Evolutionary conservation across 352 stramenopile genomes (phyloP).

Genomic region (Blastocystis sp.): DNA sequence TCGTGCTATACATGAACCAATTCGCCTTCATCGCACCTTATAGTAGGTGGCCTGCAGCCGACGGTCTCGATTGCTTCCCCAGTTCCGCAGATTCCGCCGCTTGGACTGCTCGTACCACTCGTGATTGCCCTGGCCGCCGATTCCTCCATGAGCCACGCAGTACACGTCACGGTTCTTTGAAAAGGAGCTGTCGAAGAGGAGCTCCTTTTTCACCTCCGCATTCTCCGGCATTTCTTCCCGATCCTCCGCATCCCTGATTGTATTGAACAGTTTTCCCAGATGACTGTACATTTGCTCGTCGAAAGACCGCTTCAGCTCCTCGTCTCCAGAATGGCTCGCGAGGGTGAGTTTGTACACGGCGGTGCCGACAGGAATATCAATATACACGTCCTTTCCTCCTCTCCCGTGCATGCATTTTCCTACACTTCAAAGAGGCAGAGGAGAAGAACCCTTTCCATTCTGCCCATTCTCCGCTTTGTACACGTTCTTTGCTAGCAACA

Average conservation of each 20-base stretch:
- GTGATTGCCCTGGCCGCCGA: conserved; percentile 46
- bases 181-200: conserved; percentile 17
- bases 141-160: conserved; percentile 33
- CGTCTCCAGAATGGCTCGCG: conserved; percentile 74
- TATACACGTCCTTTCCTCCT: conserved; percentile 77
- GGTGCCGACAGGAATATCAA: conserved; percentile 82
- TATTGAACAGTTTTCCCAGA: neutral
- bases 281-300: conserved; percentile 29
- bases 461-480: conserved; percentile 68
- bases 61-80: conserved; percentile 45
- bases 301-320: conserved; percentile 63
- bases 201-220: neutral
- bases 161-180: conserved; percentile 2
- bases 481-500: neutral
- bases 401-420: conserved; percentile 49
- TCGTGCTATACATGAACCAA: neutral
- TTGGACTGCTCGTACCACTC: conserved; percentile 34
- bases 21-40: neutral
- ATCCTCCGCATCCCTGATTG: neutral
- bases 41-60: conserved; percentile 31
- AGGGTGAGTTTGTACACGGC: conserved; percentile 77
- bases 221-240: conserved; percentile 11
- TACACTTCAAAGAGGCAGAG: no score
- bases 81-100: conserved; percentile 5
- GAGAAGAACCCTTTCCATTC: conserved; percentile 40